Evolutionary conservation across 2,329 filamentous ascomycete genomes (phyloP), one percentile per base, ranked within the genome.

Genomic region (Aspergillus tubingensis): DNA sequence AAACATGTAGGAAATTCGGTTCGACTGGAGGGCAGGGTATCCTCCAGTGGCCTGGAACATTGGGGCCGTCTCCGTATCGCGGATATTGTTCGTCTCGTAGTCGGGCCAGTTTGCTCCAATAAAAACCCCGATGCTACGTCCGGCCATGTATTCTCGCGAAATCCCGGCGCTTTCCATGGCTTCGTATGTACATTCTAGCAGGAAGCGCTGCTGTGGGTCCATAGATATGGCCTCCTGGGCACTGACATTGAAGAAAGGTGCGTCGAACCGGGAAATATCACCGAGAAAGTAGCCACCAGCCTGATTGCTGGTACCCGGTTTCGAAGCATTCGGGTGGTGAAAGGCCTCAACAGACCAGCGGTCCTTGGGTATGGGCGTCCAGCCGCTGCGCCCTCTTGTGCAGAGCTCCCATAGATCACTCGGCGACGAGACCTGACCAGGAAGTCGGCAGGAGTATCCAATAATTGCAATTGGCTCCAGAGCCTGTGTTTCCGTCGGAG

Each of bases 1-100:
- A 55, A 65, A 75, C 27, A 67, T 64, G 30, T 67, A 68, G 2
- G 71, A 74, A 2, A 75, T 48, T 0, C 72, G 67, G 50, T 74
- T 74, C 4, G 71, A 58, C 23, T 67, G 43, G 10, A 71, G 36
- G 2, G 52, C 8, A 8, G 23, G 15, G 2, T 58, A 62, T 32
- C 57, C 60, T 2, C 72, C 72, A 0, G 68, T 70, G 6, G 57
- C 47, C 3, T 41, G 30, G 44, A 67, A 72, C 17, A 41, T 59
- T 6, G 67, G 63, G 3, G 57, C 10, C 4, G 32, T 55, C 4
- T 73, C 67, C 2, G 60, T 30, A 58, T 76, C 74, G 10, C 56
- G 39, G 36, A 53, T 62, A 3, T 54, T n/a, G 54, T 66, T 58
- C 5, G 67, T 62, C 5, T 62, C 17, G 44, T 69, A 67, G 58